Percentiles rank a stretch among this genome's conserved stretches.
phyloP scores from a whole-genome alignment of 2,329 filamentous ascomycete genomes.

The Bimuria novae-zelandiae region DNA sequence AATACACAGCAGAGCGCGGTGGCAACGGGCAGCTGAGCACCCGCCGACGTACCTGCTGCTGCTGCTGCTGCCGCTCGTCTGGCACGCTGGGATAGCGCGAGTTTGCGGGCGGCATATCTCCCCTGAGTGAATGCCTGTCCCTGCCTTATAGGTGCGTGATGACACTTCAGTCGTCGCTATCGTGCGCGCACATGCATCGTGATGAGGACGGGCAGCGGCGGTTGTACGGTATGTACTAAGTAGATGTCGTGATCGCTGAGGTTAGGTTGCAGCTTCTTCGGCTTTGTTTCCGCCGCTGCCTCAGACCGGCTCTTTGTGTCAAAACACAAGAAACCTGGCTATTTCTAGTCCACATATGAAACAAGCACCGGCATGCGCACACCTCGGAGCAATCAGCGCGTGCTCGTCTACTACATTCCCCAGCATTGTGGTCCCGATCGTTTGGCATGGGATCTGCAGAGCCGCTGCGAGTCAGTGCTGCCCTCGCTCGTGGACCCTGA shows the following conservation, averaged over 20 bases:
- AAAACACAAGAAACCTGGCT: neutral
- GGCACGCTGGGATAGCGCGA: constrained; percentile 31
- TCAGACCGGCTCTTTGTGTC: constrained; percentile 6
- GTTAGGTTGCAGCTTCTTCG: constrained; percentile 3
- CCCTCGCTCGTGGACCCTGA: neutral
- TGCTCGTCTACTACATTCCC: neutral
- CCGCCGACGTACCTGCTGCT: constrained; percentile 4
- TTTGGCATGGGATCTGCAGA: constrained; percentile 18
- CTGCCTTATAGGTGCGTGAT: no score
- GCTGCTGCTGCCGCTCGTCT: no score
- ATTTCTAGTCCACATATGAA: constrained; percentile 6
- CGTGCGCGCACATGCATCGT: constrained; percentile 19
- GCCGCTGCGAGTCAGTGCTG: constrained; percentile 15
- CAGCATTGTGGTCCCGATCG: neutral
- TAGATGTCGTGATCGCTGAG: constrained; percentile 4
- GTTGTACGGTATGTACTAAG: neutral
- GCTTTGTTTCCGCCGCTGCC: constrained; percentile 5
- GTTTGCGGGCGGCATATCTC: neutral
- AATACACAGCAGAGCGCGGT: constrained; percentile 13
- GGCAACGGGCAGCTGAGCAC: no score
- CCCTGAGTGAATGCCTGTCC: neutral
- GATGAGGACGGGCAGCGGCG: constrained; percentile 5
- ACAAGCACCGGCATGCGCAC: constrained; percentile 7
- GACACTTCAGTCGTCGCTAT: constrained; percentile 6
- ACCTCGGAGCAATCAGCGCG: constrained; percentile 9